Percentiles rank a stretch among this genome's conserved stretches.
These are phyloP conservation scores for Chenopodium album DNA, from an alignment of 148 eudicot genomes.

Conservation along the genomic window DNA sequence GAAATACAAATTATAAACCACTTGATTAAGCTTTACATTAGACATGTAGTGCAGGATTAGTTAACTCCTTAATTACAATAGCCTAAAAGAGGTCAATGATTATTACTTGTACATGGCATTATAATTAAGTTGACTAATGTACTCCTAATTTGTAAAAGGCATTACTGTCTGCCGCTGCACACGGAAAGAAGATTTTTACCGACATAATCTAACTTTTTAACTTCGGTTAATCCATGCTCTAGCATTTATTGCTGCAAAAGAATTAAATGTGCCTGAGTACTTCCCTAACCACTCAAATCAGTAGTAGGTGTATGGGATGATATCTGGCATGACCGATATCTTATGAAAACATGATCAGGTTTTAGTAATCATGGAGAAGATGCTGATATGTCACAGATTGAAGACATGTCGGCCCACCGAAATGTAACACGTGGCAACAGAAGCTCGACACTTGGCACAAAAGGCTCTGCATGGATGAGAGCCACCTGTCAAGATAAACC, in stretches of 20 bases:
- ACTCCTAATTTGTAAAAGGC: neutral
- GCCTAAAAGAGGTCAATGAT: neutral
- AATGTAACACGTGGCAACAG: too few relatives aligned
- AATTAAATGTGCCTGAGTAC: neutral
- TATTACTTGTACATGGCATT: neutral
- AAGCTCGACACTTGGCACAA: too few relatives aligned
- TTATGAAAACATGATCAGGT: too few relatives aligned
- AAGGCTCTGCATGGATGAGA: too few relatives aligned
- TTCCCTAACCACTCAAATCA: neutral
- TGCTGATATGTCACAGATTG: too few relatives aligned
- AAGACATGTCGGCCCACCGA: too few relatives aligned
- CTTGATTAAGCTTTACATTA: neutral
- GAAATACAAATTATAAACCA: neutral
- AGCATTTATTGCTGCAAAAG: neutral
- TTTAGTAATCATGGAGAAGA: too few relatives aligned
- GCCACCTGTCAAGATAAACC: too few relatives aligned
- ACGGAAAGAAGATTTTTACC: neutral
- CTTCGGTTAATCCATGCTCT: neutral
- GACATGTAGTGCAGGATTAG: neutral
- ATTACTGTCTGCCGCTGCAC: slow-evolving; percentile 4
- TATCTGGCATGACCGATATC: too few relatives aligned
- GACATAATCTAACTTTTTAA: neutral
- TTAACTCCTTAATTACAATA: neutral
- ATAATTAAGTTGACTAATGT: neutral
- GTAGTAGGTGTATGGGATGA: too few relatives aligned